Evolutionary conservation across 1,139 yeast genomes (phyloP), one percentile per base, ranked within the genome.

Genomic region (Lodderomyces margitis): DNA sequence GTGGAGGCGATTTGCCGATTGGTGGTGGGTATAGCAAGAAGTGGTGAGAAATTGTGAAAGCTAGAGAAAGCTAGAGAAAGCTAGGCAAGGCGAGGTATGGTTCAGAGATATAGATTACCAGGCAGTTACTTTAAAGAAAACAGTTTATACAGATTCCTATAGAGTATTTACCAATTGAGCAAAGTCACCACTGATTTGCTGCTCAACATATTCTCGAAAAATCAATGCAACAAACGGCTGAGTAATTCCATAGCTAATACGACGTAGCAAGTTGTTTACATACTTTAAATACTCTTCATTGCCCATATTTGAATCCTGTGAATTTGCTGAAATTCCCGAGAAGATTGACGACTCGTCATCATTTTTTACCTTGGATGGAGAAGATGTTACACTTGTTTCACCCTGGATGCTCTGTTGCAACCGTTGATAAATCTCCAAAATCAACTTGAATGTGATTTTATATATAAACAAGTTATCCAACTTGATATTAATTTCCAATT

Each of bases 401-500:
- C 17, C 9, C 16, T 58, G 62, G 14, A 28, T 11, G 10, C 19
- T 15, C 4, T 42, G 38, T 38, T 52, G 54, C 15, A 64, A 44
- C 8, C 60, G 60, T 8, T 51, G 53, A 39, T 62, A 65, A 23
- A 71, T 60, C 40, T 55, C 52, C n/a, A 61, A 44, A 10, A 70
- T 46, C 38, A 71, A 49, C 46, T 62, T 58, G 34, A 71, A 52
- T 38, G 66, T 55, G 30, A 64, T 64, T 49, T 68, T 70, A 54
- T 61, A 68, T 7, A 68, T 68, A 50, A 72, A 72, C 35, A 71
- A 52, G 21, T 59, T 60, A 47, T 72, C 78, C 40, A 72, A 58
- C 21, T 61, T 55, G 38, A 72, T 71, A 46, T 71, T 72, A 38
- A 72, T 70, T 46, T 72, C 78, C 38, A 72, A 54, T 52, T 71